Base-by-base conservation (phyloP, 2,329 filamentous ascomycete species). In the Pseudovirgaria hyperparasitica region DNA sequence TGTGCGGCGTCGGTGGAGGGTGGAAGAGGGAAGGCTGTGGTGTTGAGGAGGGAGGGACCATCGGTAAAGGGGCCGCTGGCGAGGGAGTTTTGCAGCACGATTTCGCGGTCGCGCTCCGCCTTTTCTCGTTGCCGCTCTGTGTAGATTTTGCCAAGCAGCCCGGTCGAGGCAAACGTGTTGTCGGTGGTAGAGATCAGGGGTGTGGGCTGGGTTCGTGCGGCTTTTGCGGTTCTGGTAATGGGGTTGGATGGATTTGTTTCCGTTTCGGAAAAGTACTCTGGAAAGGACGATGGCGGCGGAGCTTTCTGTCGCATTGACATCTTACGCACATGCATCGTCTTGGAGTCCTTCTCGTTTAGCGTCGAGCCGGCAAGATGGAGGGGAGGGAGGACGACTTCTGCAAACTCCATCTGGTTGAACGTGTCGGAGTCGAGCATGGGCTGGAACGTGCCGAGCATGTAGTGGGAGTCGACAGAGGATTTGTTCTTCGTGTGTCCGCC, bases 351-450 rank as follows among this genome's bases (percentile, higher is more conserved):
- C 22, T 21, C 23, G 30, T 5, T 48, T 32, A 40, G 30, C 19
- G 34, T 42, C n/a, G 33, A 33, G n/a, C n/a, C n/a, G n/a, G n/a
- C n/a, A n/a, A n/a, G n/a, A n/a, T n/a, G n/a, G 6, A 48, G 40
- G 8, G 34, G 36, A 5, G 39, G 36, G 22, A 31, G 36, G 25
- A 39, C 36, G 15, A 39, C 38, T 10, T 45, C 44, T 16, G 42
- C 32, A 19, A 46, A 41, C 10, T 43, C 27, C 16, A 39, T 39
- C 31, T 64, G 65, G 31, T 70, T 63, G 39, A 76, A 72, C 6
- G 65, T 60, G 20, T 66, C 59, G 43, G 74, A 54, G 33, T 82
- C 72, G 6, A 85, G 50, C 4, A 85, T 53, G 1, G 81, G 77
- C 37, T 72, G 63, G 49, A 80, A 80, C 2, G 70, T 65, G 5